Percentiles rank a stretch among this genome's conserved stretches.
These are phyloP conservation scores for Ilyonectria destructans DNA, from an alignment of 2,329 filamentous ascomycete genomes.

Conservation along the genomic window DNA sequence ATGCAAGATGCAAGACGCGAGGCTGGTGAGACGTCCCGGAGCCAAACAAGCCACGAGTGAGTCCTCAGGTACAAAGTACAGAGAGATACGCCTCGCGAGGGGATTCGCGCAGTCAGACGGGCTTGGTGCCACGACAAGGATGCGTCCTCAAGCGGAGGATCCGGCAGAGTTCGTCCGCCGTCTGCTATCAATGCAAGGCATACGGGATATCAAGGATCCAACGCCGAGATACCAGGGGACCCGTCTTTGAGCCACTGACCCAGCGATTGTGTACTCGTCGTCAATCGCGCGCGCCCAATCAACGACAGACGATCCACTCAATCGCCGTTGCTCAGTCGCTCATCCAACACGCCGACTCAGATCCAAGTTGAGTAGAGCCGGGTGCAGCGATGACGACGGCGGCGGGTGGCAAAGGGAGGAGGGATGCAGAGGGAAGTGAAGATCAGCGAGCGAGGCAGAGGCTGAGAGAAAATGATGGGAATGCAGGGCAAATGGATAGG, in stretches of 20 bases:
- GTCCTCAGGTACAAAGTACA: neutral
- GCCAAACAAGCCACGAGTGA: neutral
- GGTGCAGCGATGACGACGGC: neutral
- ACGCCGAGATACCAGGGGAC: conserved; percentile 29
- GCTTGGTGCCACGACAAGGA: neutral
- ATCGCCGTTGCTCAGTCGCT: conserved; percentile 16
- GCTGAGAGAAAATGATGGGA: conserved; percentile 10
- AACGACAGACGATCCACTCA: conserved; percentile 32
- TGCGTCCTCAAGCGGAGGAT: neutral
- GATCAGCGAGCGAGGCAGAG: neutral
- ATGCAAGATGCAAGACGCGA: conserved; percentile 11
- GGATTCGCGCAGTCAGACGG: neutral
- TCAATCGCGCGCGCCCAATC: conserved; percentile 26
- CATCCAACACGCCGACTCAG: conserved; percentile 16
- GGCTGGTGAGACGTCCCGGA: neutral
- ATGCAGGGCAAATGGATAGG: conserved; percentile 30
- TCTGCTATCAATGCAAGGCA: conserved; percentile 12
- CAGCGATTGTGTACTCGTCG: conserved; percentile 26
- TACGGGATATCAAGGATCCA: conserved; percentile 30
- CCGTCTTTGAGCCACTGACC: conserved; percentile 33
- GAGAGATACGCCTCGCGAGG: neutral
- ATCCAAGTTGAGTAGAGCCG: conserved; percentile 11
- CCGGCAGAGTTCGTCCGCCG: neutral
- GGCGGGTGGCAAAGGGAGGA: neutral
- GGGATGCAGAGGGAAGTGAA: conserved; percentile 4